Base-by-base conservation (phyloP, 768 basidiomycete genomes). In the Hysterangium stoloniferum region DNA sequence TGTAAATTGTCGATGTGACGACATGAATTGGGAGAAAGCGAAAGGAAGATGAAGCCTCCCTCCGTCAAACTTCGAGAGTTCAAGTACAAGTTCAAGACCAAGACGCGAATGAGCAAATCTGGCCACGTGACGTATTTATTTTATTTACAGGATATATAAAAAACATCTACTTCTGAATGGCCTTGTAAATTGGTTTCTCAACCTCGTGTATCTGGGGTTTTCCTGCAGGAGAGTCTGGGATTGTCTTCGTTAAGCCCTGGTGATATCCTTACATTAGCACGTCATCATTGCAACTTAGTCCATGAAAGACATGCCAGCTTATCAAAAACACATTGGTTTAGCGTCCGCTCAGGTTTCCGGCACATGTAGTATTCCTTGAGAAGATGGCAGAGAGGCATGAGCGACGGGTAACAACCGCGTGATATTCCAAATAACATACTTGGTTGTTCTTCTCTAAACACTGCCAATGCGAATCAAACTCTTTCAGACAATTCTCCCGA, bases 371-470 rank as follows among this genome's bases (percentile, higher is more conserved):
- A 93, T 70, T 92, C 84, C 93, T 96, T 62, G 34, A 38, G 25
- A 19, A 9, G 19, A 11, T 9, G 51, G 43, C 15, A 41, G 47
- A 28, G 19, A 19, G n/a, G 17, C n/a, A 5, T 8, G 22, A 6
- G 35, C 12, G 22, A n/a, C 2, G 25, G 12, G 11, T 20, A 7
- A 33, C 15, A 43, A 32, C 35, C 32, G 17, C 17, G 25, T 15
- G 22, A 35, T 34, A 36, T 13, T n/a, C 40, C 42, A 37, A 48
- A 24, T n/a, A 9, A 72, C 81, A 47, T 52, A 85, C 94, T 70
- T 98, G 95, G 72, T 99, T 99, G 67, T 91, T 87, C 61, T 75
- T 69, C 68, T 99, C 96, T 55, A 99, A 67, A 66, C 96, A 99
- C 48, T 83, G 76, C 93, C 93, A 98, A 64, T 99, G 96, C 24